Base-by-base conservation (phyloP, 2,329 filamentous ascomycete genomes). In the Beauveria caledonica region DNA sequence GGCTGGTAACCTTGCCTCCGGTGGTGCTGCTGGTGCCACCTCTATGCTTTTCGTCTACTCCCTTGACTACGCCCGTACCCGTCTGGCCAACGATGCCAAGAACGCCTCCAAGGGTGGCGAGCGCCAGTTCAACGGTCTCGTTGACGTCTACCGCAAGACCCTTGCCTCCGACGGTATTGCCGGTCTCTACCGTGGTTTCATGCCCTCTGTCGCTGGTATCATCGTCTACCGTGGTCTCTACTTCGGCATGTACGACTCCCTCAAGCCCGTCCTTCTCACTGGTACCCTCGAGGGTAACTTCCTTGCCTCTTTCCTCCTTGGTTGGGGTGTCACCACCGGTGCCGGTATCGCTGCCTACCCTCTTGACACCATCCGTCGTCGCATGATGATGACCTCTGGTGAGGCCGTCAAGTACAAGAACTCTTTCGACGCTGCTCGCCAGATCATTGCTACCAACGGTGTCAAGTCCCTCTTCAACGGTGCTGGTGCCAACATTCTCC, bases 101-200 rank as follows among this genome's bases (percentile, higher is more conserved):
- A 92, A 87, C 78, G 90, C 93, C 81, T 96, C 96, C 87, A 86
- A 86, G 76, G 89, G 90, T 82, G 94, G 94, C 87, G 92, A 92
- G 69, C 94, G 94, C 80, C 94, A 99, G 86, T 99, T 97, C 92
- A 97, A 97, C 88, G 94, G 94, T 81, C 89, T 99, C 73, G 80
- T 99, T 70, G 94, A 99, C 74, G 94, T 99, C 82, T 99, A 99
- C 92, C 91, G 91, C 86, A 99, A 99, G 94, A 99, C 94, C 74
- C 87, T 99, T 74, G 93, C 94, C 72, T 90, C 91, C 74, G 94
- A 99, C 79, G 94, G 94, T 95, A 85, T 99, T 83, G 89, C 88
- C 76, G 94, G 94, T 95, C 92, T 99, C 76, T 99, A 99, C 91
- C 94, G 94, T 96, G 94, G 94, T 86, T 99, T 99, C 90, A 92